A percentile compares a stretch with the other conserved stretches of the same genome.
Conservation (phyloP, 2,329 filamentous ascomycete genomes). For the Trichoderma breve region DNA sequence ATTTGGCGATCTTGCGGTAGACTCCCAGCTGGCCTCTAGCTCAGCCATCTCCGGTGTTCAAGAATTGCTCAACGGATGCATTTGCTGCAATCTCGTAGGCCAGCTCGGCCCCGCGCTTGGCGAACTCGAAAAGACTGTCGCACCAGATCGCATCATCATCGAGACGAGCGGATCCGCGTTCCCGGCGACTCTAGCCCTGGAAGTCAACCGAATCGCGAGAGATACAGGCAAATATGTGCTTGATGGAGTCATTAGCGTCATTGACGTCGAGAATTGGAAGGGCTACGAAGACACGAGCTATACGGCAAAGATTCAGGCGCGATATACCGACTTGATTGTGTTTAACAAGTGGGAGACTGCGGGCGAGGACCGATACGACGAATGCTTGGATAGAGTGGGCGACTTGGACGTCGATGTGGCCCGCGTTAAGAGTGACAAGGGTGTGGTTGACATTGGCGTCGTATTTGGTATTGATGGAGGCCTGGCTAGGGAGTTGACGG, state of each 20-base stretch:
- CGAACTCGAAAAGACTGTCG: conserved; percentile 59
- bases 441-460: conserved; percentile 73
- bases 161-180: conserved; percentile 90
- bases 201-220: conserved; percentile 76
- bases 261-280: conserved; percentile 93
- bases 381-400: conserved; percentile 73
- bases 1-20: conserved; percentile 90
- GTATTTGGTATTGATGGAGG: conserved; percentile 87
- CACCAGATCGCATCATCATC: conserved; percentile 84
- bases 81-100: conserved; percentile 97
- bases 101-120: conserved; percentile 78
- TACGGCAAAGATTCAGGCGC: conserved; percentile 83
- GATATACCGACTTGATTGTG: conserved; percentile 85
- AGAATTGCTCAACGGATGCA: conserved; percentile 94
- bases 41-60: conserved; percentile 83
- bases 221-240: conserved; percentile 69
- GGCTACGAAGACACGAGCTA: conserved; percentile 90
- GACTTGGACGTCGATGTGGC: conserved; percentile 78
- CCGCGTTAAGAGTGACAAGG: conserved; percentile 81
- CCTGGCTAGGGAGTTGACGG: conserved; percentile 58
- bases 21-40: conserved; percentile 84
- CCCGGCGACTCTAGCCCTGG: conserved; percentile 85
- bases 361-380: conserved; percentile 70
- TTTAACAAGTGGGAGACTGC: conserved; percentile 90
- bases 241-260: conserved; percentile 84